These are phyloP conservation scores for Teunomyces cretensis DNA, from an alignment of 805 yeast species.

Conservation along the genomic window DNA sequence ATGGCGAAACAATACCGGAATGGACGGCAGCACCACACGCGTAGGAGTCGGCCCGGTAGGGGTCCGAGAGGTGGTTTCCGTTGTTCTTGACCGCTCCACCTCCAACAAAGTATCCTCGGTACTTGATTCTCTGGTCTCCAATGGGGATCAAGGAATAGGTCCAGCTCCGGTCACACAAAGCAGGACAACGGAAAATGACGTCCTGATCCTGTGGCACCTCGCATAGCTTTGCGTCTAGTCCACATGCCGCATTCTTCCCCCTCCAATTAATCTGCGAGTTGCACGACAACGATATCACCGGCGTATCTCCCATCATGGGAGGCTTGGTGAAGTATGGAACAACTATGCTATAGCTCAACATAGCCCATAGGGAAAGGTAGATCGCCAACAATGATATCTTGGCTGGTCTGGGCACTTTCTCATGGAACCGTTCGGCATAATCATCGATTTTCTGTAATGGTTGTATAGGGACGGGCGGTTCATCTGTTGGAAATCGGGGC, in stretches of 20 bases:
- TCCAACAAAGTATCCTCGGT: constrained; percentile 73
- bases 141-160: constrained; percentile 73
- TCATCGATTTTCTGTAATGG: constrained; percentile 35
- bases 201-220: constrained; percentile 41
- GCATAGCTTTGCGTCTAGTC: constrained; percentile 66
- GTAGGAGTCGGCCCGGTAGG: constrained; percentile 85
- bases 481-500: constrained; percentile 33
- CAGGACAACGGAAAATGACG: constrained; percentile 76
- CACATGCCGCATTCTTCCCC: constrained; percentile 78
- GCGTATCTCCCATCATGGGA: constrained; percentile 13
- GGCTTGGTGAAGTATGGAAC: constrained; percentile 47
- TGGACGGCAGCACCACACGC: constrained; percentile 91
- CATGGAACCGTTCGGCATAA: constrained; percentile 40
- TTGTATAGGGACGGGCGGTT: constrained; percentile 10
- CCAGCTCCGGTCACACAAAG: constrained; percentile 79
- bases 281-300: constrained; percentile 51
- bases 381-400: constrained; percentile 29
- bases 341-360: constrained; percentile 35
- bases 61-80: constrained; percentile 42
- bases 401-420: constrained; percentile 22
- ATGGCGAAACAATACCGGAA: constrained; percentile 73
- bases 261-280: constrained; percentile 54
- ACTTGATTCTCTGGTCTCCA: constrained; percentile 66
- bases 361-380: constrained; percentile 50
- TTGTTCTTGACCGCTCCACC: constrained; percentile 49